These are phyloP conservation scores for Paxillus rubicundulus DNA, from an alignment of 768 basidiomycete genomes.

Conservation along the genomic window DNA sequence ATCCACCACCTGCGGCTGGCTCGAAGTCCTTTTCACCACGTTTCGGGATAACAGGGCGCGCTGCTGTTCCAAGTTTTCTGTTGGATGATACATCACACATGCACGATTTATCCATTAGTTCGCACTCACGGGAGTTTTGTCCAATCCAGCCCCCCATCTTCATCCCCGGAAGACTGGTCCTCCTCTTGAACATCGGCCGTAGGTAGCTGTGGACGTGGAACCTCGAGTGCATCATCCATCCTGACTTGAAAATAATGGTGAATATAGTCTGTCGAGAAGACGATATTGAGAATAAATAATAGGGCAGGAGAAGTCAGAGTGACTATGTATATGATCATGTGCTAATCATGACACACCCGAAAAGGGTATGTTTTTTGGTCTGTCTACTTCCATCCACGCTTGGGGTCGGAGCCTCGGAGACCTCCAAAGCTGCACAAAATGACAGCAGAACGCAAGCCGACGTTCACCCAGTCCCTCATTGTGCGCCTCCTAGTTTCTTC, in stretches of 20 bases:
- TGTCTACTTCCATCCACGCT: not conserved
- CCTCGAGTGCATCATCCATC: conserved; percentile 67
- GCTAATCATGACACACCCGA: not conserved
- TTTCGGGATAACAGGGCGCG: conserved; percentile 82
- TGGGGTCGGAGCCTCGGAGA: not conserved
- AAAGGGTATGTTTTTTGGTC: not conserved
- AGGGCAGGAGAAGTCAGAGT: not conserved
- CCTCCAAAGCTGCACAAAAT: conserved; percentile 16
- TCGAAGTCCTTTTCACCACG: conserved; percentile 98
- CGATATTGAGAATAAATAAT: not conserved
- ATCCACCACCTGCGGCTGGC: conserved; percentile 62
- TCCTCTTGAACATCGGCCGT: conserved; percentile 25
- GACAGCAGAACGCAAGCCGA: conserved; percentile 35
- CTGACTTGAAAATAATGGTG: not conserved
- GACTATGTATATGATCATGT: too few species aligned
- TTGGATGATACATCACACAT: conserved; percentile 2
- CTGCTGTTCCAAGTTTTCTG: conserved; percentile 25
- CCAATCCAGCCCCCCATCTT: conserved; percentile 80
- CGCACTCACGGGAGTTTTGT: conserved; percentile 62
- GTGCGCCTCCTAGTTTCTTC: conserved; percentile 31
- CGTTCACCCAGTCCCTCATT: conserved; percentile 46
- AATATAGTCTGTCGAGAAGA: not conserved
- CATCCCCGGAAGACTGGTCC: conserved; percentile 63
- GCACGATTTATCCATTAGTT: conserved; percentile 1
- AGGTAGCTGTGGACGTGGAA: conserved; percentile 24